phyloP scores from a whole-genome alignment of 1,284 basidiomycete genomes.

The Leccinum fuscescens region DNA sequence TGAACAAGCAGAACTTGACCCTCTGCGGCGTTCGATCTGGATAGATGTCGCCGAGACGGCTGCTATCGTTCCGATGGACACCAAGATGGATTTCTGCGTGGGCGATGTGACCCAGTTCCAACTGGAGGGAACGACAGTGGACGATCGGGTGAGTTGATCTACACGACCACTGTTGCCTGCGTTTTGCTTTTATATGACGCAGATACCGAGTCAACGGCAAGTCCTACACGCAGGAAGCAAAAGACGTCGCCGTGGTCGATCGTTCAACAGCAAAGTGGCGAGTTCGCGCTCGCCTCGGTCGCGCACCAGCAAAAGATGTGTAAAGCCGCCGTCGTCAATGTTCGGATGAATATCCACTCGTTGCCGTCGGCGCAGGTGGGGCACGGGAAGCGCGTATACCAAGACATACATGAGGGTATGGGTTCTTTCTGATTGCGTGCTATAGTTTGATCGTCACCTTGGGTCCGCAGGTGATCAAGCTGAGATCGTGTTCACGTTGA shows the following conservation, averaged over 20 bases:
- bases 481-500: slow-evolving; percentile 86
- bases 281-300: slow-evolving; percentile 81
- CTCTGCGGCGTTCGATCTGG: slow-evolving; percentile 64
- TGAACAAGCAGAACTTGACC: slow-evolving; percentile 66
- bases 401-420: slow-evolving; percentile 85
- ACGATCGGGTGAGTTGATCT: slow-evolving; percentile 68
- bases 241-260: slow-evolving; percentile 82
- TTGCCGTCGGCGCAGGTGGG: slow-evolving; percentile 87
- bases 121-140: slow-evolving; percentile 93
- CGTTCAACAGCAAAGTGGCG: slow-evolving; percentile 76
- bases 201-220: slow-evolving; percentile 85
- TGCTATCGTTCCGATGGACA: slow-evolving; percentile 82
- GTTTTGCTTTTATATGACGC: slow-evolving; percentile 1
- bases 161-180: background rate
- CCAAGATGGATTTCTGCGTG: slow-evolving; percentile 82
- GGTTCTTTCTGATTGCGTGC: background rate
- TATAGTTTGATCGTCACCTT: background rate
- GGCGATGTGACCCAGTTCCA: slow-evolving; percentile 91
- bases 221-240: slow-evolving; percentile 68
- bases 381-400: slow-evolving; percentile 76
- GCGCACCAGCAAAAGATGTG: slow-evolving; percentile 92
- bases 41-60: slow-evolving; percentile 94
- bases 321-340: slow-evolving; percentile 74
- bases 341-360: slow-evolving; percentile 77
- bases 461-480: slow-evolving; percentile 74